Evolutionary conservation across 139 green algal species (phyloP), one percentile per base, ranked within the genome.

Genomic region (Coelastrella sp.): DNA sequence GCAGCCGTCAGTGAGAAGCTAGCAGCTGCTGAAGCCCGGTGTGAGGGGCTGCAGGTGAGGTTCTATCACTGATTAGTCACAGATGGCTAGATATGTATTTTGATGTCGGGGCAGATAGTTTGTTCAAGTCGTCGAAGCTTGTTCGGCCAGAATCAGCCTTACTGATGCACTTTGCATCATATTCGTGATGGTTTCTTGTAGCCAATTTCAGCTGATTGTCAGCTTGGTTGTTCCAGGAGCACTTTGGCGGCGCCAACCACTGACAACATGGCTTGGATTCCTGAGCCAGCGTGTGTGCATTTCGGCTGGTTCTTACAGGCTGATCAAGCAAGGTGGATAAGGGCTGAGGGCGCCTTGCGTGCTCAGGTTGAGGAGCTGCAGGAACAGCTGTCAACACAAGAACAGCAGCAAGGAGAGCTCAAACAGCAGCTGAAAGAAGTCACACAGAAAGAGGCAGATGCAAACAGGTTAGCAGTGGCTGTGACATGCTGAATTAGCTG

Each of bases 341-440:
- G 85, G 73, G 19, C 85, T 13, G 85, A 83, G 17, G 74, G 85
- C 3, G 73, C 57, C 22, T 23, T 90, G 13, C 58, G 73, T 5
- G 85, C 57, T 76, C 73, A 83, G 73, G 19, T 90, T 23, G 13
- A 76, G 73, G 54, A 76, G 57, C 57, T 83, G 85, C 85, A 90
- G 85, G 73, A 90, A 73, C 71, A 79, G 86, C 60, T 71, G 64
- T 73, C 65, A 19, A 66, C 56, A 19, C 54, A n/a, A n/a, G 32
- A 56, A 6, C 8, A 82, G 54, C 79, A 91, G 65, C 60, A 19
- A 6, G 80, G 32, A 22, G 54, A 87, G 88, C 54, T 83, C 56
- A 13, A 88, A 77, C 73, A 83, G 64, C 90, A 90, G 73, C 83
- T 90, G 73, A 74, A 91, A 71, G 85, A 95, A 13, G 91, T 85